phyloP scores from a whole-genome alignment of 345 rosid species.

The Syzygium grande region DNA sequence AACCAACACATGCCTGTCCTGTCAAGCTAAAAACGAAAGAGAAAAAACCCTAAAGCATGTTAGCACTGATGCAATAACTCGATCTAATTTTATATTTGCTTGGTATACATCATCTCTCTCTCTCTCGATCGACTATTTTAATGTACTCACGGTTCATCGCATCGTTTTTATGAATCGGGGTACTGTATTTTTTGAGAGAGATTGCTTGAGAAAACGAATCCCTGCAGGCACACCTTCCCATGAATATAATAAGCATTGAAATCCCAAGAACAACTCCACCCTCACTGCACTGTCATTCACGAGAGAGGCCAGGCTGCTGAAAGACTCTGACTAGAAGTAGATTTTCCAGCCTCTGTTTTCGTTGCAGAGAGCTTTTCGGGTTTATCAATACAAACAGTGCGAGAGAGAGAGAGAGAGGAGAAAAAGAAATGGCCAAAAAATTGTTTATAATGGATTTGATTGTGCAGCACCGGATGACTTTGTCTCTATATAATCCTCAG shows the following conservation, averaged over 20 bases:
- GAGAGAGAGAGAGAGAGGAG: background rate
- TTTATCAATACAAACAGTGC: slow-evolving; percentile 2
- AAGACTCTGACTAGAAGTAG: background rate
- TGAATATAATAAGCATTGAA: background rate
- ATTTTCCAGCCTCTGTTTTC: background rate
- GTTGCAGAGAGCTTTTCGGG: slow-evolving; percentile 18
- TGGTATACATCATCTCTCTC: background rate
- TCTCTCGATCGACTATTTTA: background rate
- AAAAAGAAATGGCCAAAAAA: background rate
- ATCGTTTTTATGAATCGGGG: background rate
- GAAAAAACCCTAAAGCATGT: background rate
- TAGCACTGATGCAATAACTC: background rate
- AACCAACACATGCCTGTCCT: background rate
- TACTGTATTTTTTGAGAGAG: background rate
- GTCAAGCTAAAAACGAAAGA: background rate
- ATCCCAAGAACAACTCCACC: background rate
- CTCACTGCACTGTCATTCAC: background rate
- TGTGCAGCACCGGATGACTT: background rate
- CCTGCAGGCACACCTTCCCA: background rate
- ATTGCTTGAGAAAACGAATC: background rate
- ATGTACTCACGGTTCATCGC: background rate
- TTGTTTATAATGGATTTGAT: background rate
- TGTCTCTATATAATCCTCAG: background rate
- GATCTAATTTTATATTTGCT: background rate
- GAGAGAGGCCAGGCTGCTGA: background rate